Base-by-base conservation (phyloP, 2,329 filamentous ascomycete species). In the Cytospora leucostoma region DNA sequence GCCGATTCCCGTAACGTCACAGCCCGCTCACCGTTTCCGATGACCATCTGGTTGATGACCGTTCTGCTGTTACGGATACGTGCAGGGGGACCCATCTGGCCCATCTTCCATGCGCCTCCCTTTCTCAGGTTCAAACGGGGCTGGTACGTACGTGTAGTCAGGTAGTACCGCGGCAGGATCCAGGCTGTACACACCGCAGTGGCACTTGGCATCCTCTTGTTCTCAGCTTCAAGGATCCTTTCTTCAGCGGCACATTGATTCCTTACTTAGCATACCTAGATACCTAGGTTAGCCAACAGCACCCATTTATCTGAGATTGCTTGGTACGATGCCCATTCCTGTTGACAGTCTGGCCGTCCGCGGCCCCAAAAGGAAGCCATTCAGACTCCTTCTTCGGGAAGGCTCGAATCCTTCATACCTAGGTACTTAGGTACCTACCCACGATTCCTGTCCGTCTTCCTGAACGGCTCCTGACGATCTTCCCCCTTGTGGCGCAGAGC, bases 401-500 rank as follows among this genome's bases (percentile, higher is more conserved):
- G 44, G 19, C 44, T 47, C n/a, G 44, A 47, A 47, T 47, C 44
- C 44, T 47, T 47, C 44, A 19, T 27, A 27, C 27, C 27, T 27
- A 4, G 27, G 27, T 27, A 27, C 27, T 4, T 27, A 4, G 27
- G 27, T 27, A 27, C 27, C 27, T 27, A 27, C 27, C 2, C 4
- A 27, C 27, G 4, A 27, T 27, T 27, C 27, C 27, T 27, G 27
- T 27, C 19, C 17, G n/a, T 10, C 21, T 21, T 47, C 13, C 44
- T 47, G 8, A 27, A 47, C 44, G 21, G 44, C 44, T 47, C 44
- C 44, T 47, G 44, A 47, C 44, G 44, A 47, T 47, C 44, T 47
- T 21, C 44, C 44, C 44, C 44, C n/a, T 47, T 47, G 44, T 47
- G 44, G 44, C n/a, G 44, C 44, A 47, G 19, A 47, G n/a, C 44